These are phyloP conservation scores for Fusarium sp. DNA, from an alignment of 2,329 filamentous ascomycete genomes.

Conservation along the genomic window DNA sequence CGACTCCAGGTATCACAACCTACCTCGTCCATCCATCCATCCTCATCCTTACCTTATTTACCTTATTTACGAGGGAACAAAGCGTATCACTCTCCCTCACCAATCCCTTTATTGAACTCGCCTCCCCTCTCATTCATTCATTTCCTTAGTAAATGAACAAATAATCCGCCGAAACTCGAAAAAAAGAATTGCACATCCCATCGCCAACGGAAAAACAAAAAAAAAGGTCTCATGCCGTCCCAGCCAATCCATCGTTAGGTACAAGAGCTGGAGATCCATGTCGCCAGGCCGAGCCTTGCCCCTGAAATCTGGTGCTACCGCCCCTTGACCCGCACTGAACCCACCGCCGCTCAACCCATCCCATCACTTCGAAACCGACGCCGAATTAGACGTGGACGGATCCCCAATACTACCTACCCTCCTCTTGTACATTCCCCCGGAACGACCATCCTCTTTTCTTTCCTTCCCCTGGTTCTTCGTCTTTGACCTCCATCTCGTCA, in stretches of 20 bases:
- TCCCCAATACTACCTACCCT: constrained; percentile 12
- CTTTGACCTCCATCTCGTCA: background rate
- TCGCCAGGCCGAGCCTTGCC: constrained; percentile 27
- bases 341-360: constrained; percentile 22
- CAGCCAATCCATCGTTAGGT: background rate
- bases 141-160: background rate
- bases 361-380: constrained; percentile 28
- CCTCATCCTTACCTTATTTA: background rate
- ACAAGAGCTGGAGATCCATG: constrained; percentile 25
- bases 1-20: background rate
- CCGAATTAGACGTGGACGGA: constrained; percentile 35
- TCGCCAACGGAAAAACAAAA: background rate
- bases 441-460: constrained; percentile 28
- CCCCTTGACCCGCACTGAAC: constrained; percentile 36
- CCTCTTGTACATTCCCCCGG: constrained; percentile 34
- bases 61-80: background rate
- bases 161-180: background rate
- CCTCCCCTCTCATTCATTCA: background rate
- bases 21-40: background rate
- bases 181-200: background rate
- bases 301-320: constrained; percentile 39
- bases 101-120: background rate
- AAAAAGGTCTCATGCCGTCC: background rate
- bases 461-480: constrained; percentile 22
- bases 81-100: background rate